Evolutionary conservation across 208 protist genomes (phyloP).

Genomic region (Leishmania amazonensis): DNA sequence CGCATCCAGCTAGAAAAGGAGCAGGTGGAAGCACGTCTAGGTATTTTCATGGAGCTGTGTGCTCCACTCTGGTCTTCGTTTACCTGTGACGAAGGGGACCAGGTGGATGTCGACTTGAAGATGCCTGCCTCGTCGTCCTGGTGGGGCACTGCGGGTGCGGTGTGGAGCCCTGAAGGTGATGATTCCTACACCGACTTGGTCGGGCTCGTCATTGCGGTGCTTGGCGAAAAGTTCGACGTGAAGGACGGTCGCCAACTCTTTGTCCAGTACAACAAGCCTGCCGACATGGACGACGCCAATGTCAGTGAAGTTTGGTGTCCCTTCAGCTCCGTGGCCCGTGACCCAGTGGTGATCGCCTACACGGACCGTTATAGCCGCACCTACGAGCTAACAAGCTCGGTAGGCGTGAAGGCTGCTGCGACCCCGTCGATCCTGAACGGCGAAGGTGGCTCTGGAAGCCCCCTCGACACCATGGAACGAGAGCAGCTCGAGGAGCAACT

Average conservation of each 20-base stretch:
- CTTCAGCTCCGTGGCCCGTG: conserved; percentile 23
- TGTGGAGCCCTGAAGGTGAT: background rate
- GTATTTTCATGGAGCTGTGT: background rate
- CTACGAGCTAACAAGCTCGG: conserved; percentile 21
- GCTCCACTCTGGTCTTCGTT: background rate
- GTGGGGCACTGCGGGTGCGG: background rate
- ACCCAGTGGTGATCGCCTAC: conserved; percentile 39
- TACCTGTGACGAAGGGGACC: background rate
- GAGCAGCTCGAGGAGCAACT: conserved; percentile 59
- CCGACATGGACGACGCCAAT: background rate
- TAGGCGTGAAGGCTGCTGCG: conserved; percentile 1
- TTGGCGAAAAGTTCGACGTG: conserved; percentile 44
- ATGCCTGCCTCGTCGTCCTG: background rate
- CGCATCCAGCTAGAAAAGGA: conserved; percentile 27
- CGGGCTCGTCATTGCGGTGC: conserved; percentile 24
- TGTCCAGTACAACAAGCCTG: conserved; percentile 22
- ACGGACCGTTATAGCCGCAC: conserved; percentile 33
- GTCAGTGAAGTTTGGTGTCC: conserved; percentile 39
- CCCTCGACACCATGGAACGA: conserved; percentile 51
- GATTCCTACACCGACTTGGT: background rate
- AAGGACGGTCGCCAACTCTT: conserved; percentile 35
- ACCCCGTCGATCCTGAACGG: conserved; percentile 15
- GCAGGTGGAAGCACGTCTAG: conserved; percentile 18
- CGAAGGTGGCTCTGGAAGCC: conserved; percentile 4
- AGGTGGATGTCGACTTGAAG: background rate